A percentile compares a stretch with the other conserved stretches of the same genome.
phyloP scores from a whole-genome alignment of 2,329 filamentous ascomycete species.

The Fusarium sacchari region DNA sequence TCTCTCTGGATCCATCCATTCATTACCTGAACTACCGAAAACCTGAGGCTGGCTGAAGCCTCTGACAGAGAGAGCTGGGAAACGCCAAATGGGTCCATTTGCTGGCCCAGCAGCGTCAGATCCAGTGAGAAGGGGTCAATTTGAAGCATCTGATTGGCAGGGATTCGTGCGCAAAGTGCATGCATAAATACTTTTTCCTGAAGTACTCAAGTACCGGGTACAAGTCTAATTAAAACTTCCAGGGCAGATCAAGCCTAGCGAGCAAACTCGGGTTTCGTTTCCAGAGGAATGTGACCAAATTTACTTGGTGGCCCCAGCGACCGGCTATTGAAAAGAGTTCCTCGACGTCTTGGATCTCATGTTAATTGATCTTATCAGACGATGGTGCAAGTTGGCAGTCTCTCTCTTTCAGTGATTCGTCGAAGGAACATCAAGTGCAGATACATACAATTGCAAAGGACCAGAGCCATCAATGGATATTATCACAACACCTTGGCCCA shows the following conservation, averaged over 20 bases:
- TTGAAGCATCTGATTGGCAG: constrained; percentile 8
- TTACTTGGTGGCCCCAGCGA: constrained; percentile 34
- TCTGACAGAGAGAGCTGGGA: constrained; percentile 11
- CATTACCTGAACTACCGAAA: background rate
- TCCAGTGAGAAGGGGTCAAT: constrained; percentile 12
- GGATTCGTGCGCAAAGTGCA: constrained; percentile 38
- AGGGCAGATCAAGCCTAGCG: constrained; percentile 30
- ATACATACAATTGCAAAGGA: background rate
- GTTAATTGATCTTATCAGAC: background rate
- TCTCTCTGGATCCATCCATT: no score
- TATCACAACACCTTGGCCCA: background rate
- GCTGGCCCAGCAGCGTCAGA: constrained; percentile 32
- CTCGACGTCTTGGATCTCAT: constrained; percentile 21
- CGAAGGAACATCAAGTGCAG: background rate
- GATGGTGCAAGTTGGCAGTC: background rate
- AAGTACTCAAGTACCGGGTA: constrained; percentile 20
- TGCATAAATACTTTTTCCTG: constrained; percentile 39
- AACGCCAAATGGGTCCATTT: constrained; percentile 9
- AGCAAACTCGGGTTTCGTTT: constrained; percentile 33
- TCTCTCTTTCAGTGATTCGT: background rate
- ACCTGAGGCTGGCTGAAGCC: constrained; percentile 7
- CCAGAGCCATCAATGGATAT: background rate
- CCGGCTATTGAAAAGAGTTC: constrained; percentile 18
- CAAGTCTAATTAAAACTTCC: constrained; percentile 31
- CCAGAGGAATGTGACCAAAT: constrained; percentile 43